Evolutionary conservation across 495 filamentous ascomycete species (phyloP), one percentile per base, ranked within the genome.

Genomic region (Xylaria scruposa): DNA sequence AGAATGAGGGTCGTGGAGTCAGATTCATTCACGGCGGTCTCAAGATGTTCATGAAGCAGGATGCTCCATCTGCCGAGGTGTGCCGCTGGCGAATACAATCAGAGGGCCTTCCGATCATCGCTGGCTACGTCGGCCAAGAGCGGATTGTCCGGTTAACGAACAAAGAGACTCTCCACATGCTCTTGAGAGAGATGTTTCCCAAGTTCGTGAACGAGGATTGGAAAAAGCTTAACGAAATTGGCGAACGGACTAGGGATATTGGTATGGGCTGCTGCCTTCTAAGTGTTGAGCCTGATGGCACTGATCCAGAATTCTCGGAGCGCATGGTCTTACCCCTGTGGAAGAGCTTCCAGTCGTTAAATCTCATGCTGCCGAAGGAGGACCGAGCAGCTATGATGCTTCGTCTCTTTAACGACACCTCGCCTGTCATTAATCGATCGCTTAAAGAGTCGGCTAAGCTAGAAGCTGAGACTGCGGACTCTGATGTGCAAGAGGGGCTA

Each of bases 41-140:
- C 36, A 97, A 97, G 83, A 97, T 98, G 90, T 98, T 97, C 80
- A 93, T 98, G 81, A 96, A 95, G 83, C 96, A 99, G 77, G 95
- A 98, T 75, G 92, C 92, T 0, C 95, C 97, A 74, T 91, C 89
- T 33, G 89, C 87, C 54, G 91, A 92, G 53, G 91, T 95, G 24
- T 97, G 94, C 84, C 88, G 90, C 46, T 99, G 96, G 96, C 89
- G 96, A 21, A 95, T 99, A 74, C 96, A 99, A 86, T 92, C 89
- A 26, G 96, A 99, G 79, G 96, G 96, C 0, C 85, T 99, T 82
- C 89, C 90, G 15, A 92, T 98, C 66, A 83, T 97, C 53, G 92
- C 97, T 78, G 91, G 92, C 24, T 97, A 94, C 88, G 88, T 98
- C 21, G 95, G 95, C 9, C 87, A 90, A 67, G 87, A 90, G 47